Evolutionary conservation across 2,329 filamentous ascomycete genomes (phyloP), one percentile per base, ranked within the genome.

Genomic region (Dactylonectria macrodidyma): DNA sequence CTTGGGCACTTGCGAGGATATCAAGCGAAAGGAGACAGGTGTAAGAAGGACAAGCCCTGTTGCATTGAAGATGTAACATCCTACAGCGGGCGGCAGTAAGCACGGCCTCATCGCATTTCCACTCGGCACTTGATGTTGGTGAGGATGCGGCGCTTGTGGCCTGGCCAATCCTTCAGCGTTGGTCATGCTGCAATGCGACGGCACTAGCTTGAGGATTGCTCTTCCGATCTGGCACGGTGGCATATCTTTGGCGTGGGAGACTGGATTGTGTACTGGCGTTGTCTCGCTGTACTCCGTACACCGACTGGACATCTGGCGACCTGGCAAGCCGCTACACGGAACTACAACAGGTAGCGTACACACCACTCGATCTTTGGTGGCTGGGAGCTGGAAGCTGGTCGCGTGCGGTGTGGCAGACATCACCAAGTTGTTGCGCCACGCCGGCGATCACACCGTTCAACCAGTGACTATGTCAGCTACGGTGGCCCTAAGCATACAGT

Each of bases 201-300:
- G 36, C 34, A 24, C 47, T 67, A 65, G 61, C 60, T 54, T 54
- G 22, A 51, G 44, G 41, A 51, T 33, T 41, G 64, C 67, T 24
- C 30, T 59, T 57, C 56, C 36, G 66, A 68, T 58, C 61, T 68
- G 61, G 59, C 50, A 48, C 55, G 59, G 55, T 26, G 59, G 36
- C 19, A 38, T 52, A 66, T 62, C 46, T 51, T 62, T 58, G 58
- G 64, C 36, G 26, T n/a, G 14, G 16, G 10, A 24, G 30, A 33
- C 44, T 24, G 22, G 22, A 24, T 44, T 33, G 60, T 26, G 63
- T 58, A 66, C 52, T 62, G 52, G 55, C 50, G 50, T 30, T 56
- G 26, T 30, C 26, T 30, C 50, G 30, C 22, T 57, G 36, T 19
- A 30, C 10, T 30, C 10, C 16, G 38, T 24, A 65, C 62, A 65